Base-by-base conservation (phyloP, 1,139 yeast species). In the Suhomyces atakaporum region DNA sequence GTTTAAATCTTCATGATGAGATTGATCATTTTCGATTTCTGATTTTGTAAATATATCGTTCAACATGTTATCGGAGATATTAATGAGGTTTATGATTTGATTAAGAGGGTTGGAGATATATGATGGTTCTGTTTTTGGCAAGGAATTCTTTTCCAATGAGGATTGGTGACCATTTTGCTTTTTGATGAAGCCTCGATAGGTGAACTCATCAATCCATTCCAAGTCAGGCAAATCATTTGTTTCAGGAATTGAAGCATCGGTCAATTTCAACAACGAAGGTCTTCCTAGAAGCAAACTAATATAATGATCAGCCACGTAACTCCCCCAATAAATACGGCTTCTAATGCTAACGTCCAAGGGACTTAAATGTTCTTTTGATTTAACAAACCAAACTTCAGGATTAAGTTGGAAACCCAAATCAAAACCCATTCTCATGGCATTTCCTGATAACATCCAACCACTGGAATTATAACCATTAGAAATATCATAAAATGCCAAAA, bases 321-420 rank as follows among this genome's bases (percentile, higher is more conserved):
- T 72, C 2, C 86, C 85, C 86, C 86, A 80, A 51, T 77, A 80
- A 7, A 80, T 76, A 44, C 86, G 60, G 29, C 79, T 71, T 43
- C 83, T 63, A 39, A 80, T 79, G 27, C 73, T 77, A 10, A 74
- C 66, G 50, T 77, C 81, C 24, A 70, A 53, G 2, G 58, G 56
- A 35, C 57, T 52, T 33, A 65, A 47, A 22, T 56, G 56, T 35
- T 63, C 66, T 12, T 47, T 49, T 4, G 52, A 49, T 35, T 54
- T 54, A 22, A 70, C 58, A 46, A 68, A 69, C 83, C 83, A 78
- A n/a, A 73, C 77, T 40, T 74, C 67, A 1, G 85, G 84, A 42
- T 79, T 74, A 33, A 79, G 59, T 51, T 80, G 84, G 50, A 80
- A 80, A 1, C 85, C 85, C 46, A 80, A 60, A 48, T 79, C 84